phyloP scores from a whole-genome alignment of 208 protist species.

The Lotmaria passim region DNA sequence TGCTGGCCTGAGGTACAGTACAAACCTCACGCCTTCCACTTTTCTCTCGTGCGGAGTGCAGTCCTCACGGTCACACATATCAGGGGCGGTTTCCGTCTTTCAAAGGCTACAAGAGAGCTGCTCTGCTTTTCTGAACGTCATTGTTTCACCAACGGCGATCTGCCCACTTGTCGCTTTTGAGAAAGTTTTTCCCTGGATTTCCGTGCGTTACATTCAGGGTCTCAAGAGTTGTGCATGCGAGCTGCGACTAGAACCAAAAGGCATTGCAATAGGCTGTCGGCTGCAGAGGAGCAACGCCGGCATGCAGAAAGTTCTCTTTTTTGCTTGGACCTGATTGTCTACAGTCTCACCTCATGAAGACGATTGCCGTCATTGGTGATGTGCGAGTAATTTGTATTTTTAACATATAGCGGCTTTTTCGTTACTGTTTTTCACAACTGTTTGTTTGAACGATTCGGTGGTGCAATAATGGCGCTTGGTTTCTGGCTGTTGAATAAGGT shows the following conservation, averaged over 20 bases:
- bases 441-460: too few species aligned
- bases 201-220: constrained; percentile 20
- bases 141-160: constrained; percentile 1
- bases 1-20: constrained; percentile 22
- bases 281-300: constrained; percentile 5
- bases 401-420: too few species aligned
- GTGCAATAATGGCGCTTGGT: too few species aligned
- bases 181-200: constrained; percentile 18
- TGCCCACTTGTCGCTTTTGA: constrained; percentile 11
- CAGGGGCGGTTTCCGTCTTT: constrained; percentile 14
- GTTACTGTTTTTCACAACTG: too few species aligned
- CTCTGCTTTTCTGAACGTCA: constrained; percentile 6
- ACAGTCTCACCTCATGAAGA: not conserved
- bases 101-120: not conserved
- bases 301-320: constrained; percentile 9
- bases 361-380: not conserved
- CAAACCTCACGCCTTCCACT: not conserved
- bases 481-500: too few species aligned
- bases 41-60: constrained; percentile 19
- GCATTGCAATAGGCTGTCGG: constrained; percentile 11
- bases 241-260: not conserved
- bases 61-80: constrained; percentile 18
- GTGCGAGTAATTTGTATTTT: too few species aligned
- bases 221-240: constrained; percentile 21
- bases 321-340: constrained; percentile 4